These are phyloP conservation scores for Xylaria sp. DNA, from an alignment of 2,329 filamentous ascomycete genomes.

Conservation along the genomic window DNA sequence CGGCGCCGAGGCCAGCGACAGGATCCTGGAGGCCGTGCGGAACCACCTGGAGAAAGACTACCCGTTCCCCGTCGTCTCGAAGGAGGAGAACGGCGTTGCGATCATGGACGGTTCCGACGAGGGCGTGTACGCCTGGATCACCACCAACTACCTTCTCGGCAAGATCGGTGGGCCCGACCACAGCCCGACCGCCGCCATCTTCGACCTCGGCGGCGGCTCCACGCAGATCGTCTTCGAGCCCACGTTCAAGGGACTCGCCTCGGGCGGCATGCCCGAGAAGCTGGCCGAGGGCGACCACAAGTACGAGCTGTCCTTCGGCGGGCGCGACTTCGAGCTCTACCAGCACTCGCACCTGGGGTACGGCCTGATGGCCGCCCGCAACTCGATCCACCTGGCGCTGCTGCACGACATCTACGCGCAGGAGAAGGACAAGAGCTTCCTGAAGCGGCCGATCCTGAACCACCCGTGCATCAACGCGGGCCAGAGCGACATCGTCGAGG, in stretches of 20 bases:
- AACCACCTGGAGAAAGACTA: conserved; percentile 82
- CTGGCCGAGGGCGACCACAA: conserved; percentile 93
- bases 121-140: conserved; percentile 99
- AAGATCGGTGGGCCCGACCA: conserved; percentile 95
- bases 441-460: conserved; percentile 41
- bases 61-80: conserved; percentile 90
- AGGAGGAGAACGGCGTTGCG: conserved; percentile 82
- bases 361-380: conserved; percentile 91
- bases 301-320: conserved; percentile 88
- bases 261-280: conserved; percentile 82
- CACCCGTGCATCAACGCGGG: conserved; percentile 74
- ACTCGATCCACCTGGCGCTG: conserved; percentile 78
- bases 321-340: conserved; percentile 88
- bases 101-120: conserved; percentile 99
- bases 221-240: conserved; percentile 99
- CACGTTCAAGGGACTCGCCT: conserved; percentile 74
- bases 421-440: conserved; percentile 51
- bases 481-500: conserved; percentile 72
- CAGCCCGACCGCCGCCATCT: conserved; percentile 88
- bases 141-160: conserved; percentile 95
- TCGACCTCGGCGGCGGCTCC: conserved; percentile 94
- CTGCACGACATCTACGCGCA: conserved; percentile 70
- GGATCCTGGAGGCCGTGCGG: conserved; percentile 85
- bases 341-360: conserved; percentile 98
- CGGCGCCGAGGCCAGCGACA: conserved; percentile 76